These are phyloP conservation scores for Umbelopsis vinacea DNA, from an alignment of 192 early-diverging fungal species.

Conservation along the genomic window DNA sequence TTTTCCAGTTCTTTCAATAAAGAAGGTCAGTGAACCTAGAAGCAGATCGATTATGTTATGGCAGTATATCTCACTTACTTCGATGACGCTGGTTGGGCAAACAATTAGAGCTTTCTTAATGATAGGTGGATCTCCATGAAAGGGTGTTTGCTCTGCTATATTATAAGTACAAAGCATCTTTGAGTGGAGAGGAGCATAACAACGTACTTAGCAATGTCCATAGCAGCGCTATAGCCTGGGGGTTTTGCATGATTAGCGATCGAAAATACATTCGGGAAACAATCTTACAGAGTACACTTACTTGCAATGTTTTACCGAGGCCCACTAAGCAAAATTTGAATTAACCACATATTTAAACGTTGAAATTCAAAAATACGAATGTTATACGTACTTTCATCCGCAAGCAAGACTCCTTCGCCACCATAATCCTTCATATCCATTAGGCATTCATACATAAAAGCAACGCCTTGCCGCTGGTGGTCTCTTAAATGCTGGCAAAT, in stretches of 20 bases:
- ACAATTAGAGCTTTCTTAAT: slow-evolving; percentile 47
- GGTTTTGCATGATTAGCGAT: neutral
- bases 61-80: slow-evolving; percentile 11
- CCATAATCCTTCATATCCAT: slow-evolving; percentile 53
- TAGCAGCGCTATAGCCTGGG: slow-evolving; percentile 23
- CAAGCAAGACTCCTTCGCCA: slow-evolving; percentile 40
- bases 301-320: slow-evolving; percentile 27
- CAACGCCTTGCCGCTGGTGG: slow-evolving; percentile 52
- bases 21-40: neutral
- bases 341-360: neutral
- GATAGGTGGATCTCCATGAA: slow-evolving; percentile 38
- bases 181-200: neutral
- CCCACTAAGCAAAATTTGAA: slow-evolving; percentile 10
- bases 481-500: slow-evolving; percentile 49
- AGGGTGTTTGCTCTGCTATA: slow-evolving; percentile 46
- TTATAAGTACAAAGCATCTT: neutral
- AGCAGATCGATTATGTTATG: neutral
- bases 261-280: neutral
- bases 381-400: slow-evolving; percentile 39
- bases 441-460: slow-evolving; percentile 54
- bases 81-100: slow-evolving; percentile 51
- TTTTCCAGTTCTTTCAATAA: slow-evolving; percentile 48
- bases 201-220: slow-evolving; percentile 31
- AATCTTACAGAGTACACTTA: neutral
- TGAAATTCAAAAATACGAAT: neutral